These are phyloP conservation scores for Aspergillus latus DNA, from an alignment of 2,329 filamentous ascomycete species.

Conservation along the genomic window DNA sequence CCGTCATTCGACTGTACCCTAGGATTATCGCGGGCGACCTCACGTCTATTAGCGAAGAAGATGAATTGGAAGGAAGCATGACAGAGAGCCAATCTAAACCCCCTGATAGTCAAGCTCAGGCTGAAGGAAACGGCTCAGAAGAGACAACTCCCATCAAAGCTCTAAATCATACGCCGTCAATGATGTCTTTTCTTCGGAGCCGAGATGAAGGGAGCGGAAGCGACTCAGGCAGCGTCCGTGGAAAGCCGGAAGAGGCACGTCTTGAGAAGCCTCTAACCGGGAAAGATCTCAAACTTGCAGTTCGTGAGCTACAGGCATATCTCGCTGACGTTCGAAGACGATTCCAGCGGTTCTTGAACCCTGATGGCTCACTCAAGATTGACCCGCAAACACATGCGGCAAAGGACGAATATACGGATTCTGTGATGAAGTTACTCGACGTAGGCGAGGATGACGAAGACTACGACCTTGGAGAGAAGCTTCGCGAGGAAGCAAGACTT, in stretches of 20 bases:
- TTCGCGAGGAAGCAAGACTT: conserved; percentile 74
- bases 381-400: conserved; percentile 32
- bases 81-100: conserved; percentile 26
- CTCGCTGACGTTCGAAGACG: conserved; percentile 77
- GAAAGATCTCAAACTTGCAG: conserved; percentile 78
- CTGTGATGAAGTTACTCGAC: conserved; percentile 48
- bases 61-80: conserved; percentile 33
- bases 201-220: conserved; percentile 41
- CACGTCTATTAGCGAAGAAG: conserved; percentile 59
- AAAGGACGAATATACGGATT: conserved; percentile 43
- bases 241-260: conserved; percentile 30
- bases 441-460: conserved; percentile 52
- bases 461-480: conserved; percentile 65
- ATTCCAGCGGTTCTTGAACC: conserved; percentile 61
- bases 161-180: conserved; percentile 37
- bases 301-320: conserved; percentile 81
- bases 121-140: conserved; percentile 30
- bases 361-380: conserved; percentile 53
- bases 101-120: conserved; percentile 29
- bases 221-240: conserved; percentile 41
- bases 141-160: conserved; percentile 26
- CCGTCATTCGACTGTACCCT: conserved; percentile 83
- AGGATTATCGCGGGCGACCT: conserved; percentile 78
- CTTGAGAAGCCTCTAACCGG: conserved; percentile 56
- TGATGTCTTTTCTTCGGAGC: conserved; percentile 38